Evolutionary conservation across 106 monocot genomes (phyloP), one percentile per base, ranked within the genome.

Genomic region (Chionographis japonica): DNA sequence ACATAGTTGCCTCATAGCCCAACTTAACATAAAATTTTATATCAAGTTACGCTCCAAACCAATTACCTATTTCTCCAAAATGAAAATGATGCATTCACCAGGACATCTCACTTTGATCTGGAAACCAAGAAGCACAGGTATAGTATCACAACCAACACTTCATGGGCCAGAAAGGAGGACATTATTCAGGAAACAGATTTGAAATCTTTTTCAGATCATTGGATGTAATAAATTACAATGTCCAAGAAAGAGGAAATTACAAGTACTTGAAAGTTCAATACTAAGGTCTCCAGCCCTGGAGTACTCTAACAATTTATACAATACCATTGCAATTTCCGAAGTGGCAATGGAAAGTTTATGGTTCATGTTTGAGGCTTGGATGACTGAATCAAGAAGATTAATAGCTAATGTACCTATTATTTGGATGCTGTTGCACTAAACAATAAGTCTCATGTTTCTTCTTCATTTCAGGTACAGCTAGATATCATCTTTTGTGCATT

Each of bases 1-100:
- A 50, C 83, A 83, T 83, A 37, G 37, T 58, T 76, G 57, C 54
- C 53, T 76, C 68, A 81, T 81, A 80, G 40, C 20, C 63, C 17
- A 66, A 46, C 46, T 46, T 36, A 46, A 36, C 16, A 57, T 40
- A 68, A 40, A 67, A 36, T 10, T 17, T 6, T 2, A 57, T 56
- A 38, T 6, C 13, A n/a, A 65, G 14, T 70, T 63, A 49, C 27
- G 40, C 11, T 71, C 50, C 56, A 61, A 11, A 14, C 9, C 5
- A 5, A 13, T 10, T 39, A 58, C 27, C 17, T 58, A 27, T 58
- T 27, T 27, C 58, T 58, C 19, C 27, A 4, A 27, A 15, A 6
- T 19, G 20, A n/a, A 58, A 18, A 46, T 46, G 46, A 46, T 46
- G 46, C 9, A 10, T 46, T 46, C 27, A 27, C 27, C 27, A 0